Evolutionary conservation across 2,329 filamentous ascomycete genomes (phyloP).

Genomic region (Corniculantispora saksenae): DNA sequence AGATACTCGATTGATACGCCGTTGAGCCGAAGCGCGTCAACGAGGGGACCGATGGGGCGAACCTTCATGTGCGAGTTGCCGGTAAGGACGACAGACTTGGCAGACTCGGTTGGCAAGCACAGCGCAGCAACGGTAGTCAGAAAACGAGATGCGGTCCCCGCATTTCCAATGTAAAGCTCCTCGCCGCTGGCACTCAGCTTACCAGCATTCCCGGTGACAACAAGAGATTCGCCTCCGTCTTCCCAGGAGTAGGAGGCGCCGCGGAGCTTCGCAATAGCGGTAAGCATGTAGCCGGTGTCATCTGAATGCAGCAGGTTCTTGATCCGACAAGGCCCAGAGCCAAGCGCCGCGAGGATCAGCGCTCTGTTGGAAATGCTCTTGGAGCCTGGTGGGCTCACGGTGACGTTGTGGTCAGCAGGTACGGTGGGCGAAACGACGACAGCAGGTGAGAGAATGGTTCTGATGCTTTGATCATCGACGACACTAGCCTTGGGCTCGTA

Average conservation of each 20-base stretch:
- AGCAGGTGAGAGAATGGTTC: constrained; percentile 78
- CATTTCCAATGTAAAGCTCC: constrained; percentile 90
- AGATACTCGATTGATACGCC: constrained; percentile 86
- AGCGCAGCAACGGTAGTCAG: constrained; percentile 88
- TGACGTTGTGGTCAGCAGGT: constrained; percentile 63
- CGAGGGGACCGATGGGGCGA: constrained; percentile 87
- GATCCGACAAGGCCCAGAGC: constrained; percentile 81
- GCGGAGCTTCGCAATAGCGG: constrained; percentile 80
- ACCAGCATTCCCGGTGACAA: constrained; percentile 90
- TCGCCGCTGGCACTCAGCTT: constrained; percentile 73
- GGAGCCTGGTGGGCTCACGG: constrained; percentile 87
- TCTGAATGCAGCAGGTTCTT: constrained; percentile 94
- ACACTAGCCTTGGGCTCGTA: constrained; percentile 85
- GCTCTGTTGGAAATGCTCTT: constrained; percentile 98
- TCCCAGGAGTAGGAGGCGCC: constrained; percentile 93
- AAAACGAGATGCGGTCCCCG: constrained; percentile 93
- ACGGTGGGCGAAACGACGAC: constrained; percentile 74
- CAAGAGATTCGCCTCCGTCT: constrained; percentile 85
- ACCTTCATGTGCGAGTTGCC: constrained; percentile 97
- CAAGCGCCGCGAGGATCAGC: constrained; percentile 88
- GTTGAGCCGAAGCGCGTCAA: constrained; percentile 84
- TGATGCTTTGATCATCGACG: constrained; percentile 83
- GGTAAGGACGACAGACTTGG: constrained; percentile 73
- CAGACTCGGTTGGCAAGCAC: constrained; percentile 65
- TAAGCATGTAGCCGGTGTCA: constrained; percentile 95